Percentiles rank a stretch among this genome's conserved stretches.
These are phyloP conservation scores for Bipolaris gigantea DNA, from an alignment of 2,329 filamentous ascomycete species.

Conservation along the genomic window DNA sequence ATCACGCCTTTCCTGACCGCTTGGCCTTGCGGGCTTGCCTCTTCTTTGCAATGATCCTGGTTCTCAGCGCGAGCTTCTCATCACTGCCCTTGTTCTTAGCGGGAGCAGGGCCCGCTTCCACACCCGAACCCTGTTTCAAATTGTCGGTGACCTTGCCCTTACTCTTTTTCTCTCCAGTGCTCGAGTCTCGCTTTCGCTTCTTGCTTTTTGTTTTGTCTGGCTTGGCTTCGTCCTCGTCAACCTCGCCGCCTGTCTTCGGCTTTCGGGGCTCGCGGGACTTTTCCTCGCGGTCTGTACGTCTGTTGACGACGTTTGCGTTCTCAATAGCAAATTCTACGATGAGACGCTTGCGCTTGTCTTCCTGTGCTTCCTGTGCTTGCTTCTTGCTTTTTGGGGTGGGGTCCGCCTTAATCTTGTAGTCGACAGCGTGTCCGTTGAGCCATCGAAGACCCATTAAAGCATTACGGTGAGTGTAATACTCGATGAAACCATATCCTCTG, in stretches of 20 bases:
- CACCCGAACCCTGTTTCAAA: slow-evolving; percentile 22
- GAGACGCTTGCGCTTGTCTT: slow-evolving; percentile 82
- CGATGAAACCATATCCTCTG: slow-evolving; percentile 94
- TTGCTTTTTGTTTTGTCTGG: slow-evolving; percentile 25
- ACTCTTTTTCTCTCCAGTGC: slow-evolving; percentile 8
- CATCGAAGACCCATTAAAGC: slow-evolving; percentile 93
- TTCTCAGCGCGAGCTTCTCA: slow-evolving; percentile 59
- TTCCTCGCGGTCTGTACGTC: slow-evolving; percentile 67
- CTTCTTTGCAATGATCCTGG: slow-evolving; percentile 85
- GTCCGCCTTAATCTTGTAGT: slow-evolving; percentile 54
- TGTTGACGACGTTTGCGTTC: slow-evolving; percentile 91
- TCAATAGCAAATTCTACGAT: slow-evolving; percentile 98
- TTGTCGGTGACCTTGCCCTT: slow-evolving; percentile 20
- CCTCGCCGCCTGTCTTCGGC: slow-evolving; percentile 19
- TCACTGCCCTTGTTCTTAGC: slow-evolving; percentile 40
- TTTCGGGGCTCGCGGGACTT: slow-evolving; percentile 54
- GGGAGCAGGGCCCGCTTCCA: slow-evolving; percentile 8
- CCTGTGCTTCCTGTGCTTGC: slow-evolving; percentile 46
- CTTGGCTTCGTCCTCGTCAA: slow-evolving; percentile 15
- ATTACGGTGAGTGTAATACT: slow-evolving; percentile 91
- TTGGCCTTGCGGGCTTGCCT: slow-evolving; percentile 68
- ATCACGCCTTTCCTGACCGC: slow-evolving; percentile 57
- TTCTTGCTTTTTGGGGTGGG: slow-evolving; percentile 45
- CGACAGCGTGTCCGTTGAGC: slow-evolving; percentile 77
- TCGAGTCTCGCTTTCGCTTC: slow-evolving; percentile 47